Evolutionary conservation across 176 grass and related monocot genomes (phyloP).

Genomic region (Saccharum officinarum): DNA sequence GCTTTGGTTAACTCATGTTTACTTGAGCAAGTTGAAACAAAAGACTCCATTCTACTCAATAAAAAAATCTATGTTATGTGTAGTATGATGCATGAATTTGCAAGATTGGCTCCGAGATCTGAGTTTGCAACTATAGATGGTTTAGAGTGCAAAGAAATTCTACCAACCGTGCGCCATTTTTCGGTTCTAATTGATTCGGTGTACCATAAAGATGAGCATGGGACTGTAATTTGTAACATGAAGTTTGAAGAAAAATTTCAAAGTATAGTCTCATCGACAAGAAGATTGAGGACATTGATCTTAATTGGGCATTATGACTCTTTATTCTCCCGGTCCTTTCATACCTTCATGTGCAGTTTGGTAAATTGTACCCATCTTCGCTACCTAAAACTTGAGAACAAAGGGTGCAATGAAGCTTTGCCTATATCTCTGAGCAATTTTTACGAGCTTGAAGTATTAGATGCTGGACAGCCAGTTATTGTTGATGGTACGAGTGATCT

Average conservation of each 20-base stretch:
- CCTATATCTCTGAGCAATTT: not conserved
- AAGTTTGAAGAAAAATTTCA: slow-evolving; percentile 5
- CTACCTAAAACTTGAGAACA: not conserved
- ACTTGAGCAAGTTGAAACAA: no score
- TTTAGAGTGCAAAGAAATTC: not conserved
- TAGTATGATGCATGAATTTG: not conserved
- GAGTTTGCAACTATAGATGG: slow-evolving; percentile 9
- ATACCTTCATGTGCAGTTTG: not conserved
- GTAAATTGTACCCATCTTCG: slow-evolving; percentile 25
- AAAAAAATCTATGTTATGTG: not conserved
- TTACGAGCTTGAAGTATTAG: slow-evolving; percentile 2
- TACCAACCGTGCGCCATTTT: not conserved
- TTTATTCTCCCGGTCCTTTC: not conserved
- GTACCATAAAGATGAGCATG: not conserved
- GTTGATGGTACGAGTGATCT: slow-evolving; percentile 18
- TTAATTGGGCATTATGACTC: slow-evolving; percentile 3
- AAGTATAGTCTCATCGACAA: not conserved
- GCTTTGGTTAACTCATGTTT: no score
- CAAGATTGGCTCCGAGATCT: not conserved
- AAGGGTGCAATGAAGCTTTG: not conserved
- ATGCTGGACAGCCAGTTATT: not conserved
- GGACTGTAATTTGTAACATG: not conserved
- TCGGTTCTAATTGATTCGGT: not conserved
- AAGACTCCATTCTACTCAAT: not conserved
- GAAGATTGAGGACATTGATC: slow-evolving; percentile 28